Percentiles rank a stretch among this genome's conserved stretches.
phyloP scores from a whole-genome alignment of 768 basidiomycete genomes.

The Rickenella mellea region DNA sequence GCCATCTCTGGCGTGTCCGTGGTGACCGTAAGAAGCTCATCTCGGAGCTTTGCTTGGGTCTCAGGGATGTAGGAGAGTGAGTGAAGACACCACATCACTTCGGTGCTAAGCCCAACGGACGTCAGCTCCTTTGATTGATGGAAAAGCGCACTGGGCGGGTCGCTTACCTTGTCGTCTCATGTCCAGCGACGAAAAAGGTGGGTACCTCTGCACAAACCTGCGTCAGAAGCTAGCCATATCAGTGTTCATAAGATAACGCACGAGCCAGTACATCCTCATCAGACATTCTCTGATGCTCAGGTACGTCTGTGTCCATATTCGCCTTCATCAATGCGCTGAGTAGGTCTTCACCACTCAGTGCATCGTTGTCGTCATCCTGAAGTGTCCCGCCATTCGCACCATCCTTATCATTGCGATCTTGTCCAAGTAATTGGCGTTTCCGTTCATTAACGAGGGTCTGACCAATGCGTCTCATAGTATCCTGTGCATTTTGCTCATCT shows the following conservation, averaged over 20 bases:
- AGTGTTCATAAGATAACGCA: conserved; percentile 20
- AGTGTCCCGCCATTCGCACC: conserved; percentile 7
- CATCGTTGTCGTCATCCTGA: conserved; percentile 23
- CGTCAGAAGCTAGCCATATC: not conserved
- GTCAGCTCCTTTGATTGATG: conserved; percentile 1
- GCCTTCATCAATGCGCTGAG: conserved; percentile 52
- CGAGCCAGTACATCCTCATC: conserved; percentile 54
- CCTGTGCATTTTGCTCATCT: conserved; percentile 2
- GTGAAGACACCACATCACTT: conserved; percentile 50
- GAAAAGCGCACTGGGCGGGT: not conserved
- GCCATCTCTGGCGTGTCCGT: conserved; percentile 63
- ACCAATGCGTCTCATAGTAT: conserved; percentile 17
- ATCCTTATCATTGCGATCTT: conserved; percentile 23
- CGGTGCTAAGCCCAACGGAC: conserved; percentile 15
- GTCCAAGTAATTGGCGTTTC: conserved; percentile 21
- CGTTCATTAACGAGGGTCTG: conserved; percentile 19
- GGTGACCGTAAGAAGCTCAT: conserved; percentile 41
- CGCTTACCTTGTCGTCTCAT: conserved; percentile 43
- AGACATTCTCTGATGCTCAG: conserved; percentile 41
- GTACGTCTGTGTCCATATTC: conserved; percentile 53
- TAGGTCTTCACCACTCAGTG: conserved; percentile 37
- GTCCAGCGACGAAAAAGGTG: conserved; percentile 51
- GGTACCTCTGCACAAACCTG: conserved; percentile 38
- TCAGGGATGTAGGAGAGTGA: conserved; percentile 38
- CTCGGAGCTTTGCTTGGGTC: conserved; percentile 45